Evolutionary conservation across 441 rosid species (phyloP), one percentile per base, ranked within the genome.

Genomic region (Erysimum cheiri): DNA sequence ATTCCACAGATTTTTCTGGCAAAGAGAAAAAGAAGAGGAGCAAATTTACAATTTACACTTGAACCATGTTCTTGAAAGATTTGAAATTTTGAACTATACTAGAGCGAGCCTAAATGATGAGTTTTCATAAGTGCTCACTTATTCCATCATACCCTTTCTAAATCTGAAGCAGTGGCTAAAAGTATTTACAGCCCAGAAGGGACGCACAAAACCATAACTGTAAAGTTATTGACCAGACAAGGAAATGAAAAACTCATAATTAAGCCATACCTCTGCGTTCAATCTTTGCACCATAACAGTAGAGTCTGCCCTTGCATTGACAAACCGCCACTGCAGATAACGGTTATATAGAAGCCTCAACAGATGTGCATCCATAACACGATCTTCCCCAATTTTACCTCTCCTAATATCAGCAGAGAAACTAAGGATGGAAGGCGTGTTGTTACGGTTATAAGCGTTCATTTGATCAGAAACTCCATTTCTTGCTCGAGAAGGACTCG

Each of bases 291-390:
- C 78, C 79, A 77, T 79, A 75, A 78, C 75, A 48, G 86, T 77
- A 68, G 88, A 80, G 79, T 82, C 87, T 54, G 86, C 88, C 77
- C 83, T 80, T 1, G 94, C 94, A 82, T 85, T 88, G 49, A 74
- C 79, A 65, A 88, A 85, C 65, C 94, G 76, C 94, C 88, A 86
- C 75, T 86, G 89, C 74, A 86, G 67, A 77, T 81, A 60, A 12
- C 87, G 83, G 69, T 86, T 86, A 74, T 88, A 84, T 35, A 88
- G 76, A 78, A 86, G 93, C 87, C 88, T 85, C 82, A 82, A 83
- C 80, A 77, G 55, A 63, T 88, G 91, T 29, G 92, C 89, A 70
- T 87, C 88, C 74, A 78, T 58, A 69, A 87, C 76, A 0, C 84
- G 79, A 72, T 85, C 85, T 68, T 85, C 89, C 66, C 88, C 89